Evolutionary conservation across 305 asterid genomes (phyloP).

Genomic region (Ilex paraguariensis): DNA sequence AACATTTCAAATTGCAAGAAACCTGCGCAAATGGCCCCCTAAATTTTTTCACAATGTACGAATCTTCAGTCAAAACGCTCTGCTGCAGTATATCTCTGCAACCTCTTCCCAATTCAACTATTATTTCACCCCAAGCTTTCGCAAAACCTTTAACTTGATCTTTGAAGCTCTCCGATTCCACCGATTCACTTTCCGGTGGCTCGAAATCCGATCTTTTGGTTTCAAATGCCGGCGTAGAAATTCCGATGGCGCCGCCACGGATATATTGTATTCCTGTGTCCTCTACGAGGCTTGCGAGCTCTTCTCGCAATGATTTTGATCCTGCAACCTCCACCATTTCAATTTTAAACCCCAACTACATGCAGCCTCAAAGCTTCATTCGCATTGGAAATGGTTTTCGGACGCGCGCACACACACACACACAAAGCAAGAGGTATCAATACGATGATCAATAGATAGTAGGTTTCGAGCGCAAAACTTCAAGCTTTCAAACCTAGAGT

Average conservation of each 20-base stretch:
- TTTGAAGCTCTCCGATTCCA: constrained; percentile 54
- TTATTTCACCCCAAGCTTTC: constrained; percentile 80
- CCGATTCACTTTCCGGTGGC: constrained; percentile 17
- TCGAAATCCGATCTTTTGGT: constrained; percentile 22
- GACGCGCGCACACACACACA: neutral
- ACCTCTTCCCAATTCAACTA: constrained; percentile 61
- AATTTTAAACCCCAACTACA: constrained; percentile 5
- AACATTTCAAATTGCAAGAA: constrained; percentile 47
- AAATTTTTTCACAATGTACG: constrained; percentile 63
- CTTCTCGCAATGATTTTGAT: constrained; percentile 68
- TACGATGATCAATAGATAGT: too few relatives aligned
- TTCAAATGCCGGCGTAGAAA: constrained; percentile 26
- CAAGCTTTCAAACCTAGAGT: neutral
- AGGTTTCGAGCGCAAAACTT: too few relatives aligned
- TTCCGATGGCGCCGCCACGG: constrained; percentile 32
- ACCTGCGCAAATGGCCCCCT: constrained; percentile 45
- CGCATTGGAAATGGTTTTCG: neutral
- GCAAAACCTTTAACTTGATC: constrained; percentile 81
- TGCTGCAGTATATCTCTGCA: constrained; percentile 75
- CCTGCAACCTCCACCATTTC: constrained; percentile 53
- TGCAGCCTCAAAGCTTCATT: neutral
- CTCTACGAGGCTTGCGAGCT: constrained; percentile 67
- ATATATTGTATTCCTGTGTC: constrained; percentile 50
- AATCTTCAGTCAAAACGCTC: constrained; percentile 63
- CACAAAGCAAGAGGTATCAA: too few relatives aligned